These are phyloP conservation scores for Creolimax fragrantissima DNA, from an alignment of 78 protist species.

Conservation along the genomic window DNA sequence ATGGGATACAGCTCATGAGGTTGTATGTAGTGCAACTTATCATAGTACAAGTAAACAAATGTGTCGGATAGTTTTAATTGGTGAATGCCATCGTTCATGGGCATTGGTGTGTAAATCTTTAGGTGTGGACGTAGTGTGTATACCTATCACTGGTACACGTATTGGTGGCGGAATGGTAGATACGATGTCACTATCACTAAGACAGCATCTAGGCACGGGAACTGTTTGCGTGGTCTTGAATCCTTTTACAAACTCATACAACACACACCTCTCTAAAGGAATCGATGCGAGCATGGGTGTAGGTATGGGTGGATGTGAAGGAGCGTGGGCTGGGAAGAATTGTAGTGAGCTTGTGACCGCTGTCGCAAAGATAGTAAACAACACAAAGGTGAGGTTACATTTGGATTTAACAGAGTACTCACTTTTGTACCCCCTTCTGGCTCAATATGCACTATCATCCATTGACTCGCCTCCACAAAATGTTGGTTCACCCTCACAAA, in stretches of 20 bases:
- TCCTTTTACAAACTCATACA: neutral
- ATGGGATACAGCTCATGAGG: neutral
- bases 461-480: neutral
- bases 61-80: neutral
- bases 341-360: neutral
- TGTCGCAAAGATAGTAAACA: neutral
- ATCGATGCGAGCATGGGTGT: neutral
- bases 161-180: too few relatives aligned
- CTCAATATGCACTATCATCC: too few relatives aligned
- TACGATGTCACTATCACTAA: neutral
- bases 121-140: too few relatives aligned
- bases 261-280: neutral
- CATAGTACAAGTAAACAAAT: neutral
- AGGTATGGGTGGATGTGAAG: too few relatives aligned
- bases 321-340: neutral
- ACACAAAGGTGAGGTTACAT: neutral
- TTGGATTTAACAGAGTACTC: neutral
- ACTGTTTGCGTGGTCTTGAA: neutral
- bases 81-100: neutral
- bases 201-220: neutral
- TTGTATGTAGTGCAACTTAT: neutral
- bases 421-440: neutral
- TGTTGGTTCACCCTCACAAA: neutral
- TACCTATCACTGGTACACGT: too few relatives aligned
- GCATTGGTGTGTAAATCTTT: too few relatives aligned